Evolutionary conservation across 2,329 filamentous ascomycete genomes (phyloP), one percentile per base, ranked within the genome.

Genomic region (Samsoniella hepiali): DNA sequence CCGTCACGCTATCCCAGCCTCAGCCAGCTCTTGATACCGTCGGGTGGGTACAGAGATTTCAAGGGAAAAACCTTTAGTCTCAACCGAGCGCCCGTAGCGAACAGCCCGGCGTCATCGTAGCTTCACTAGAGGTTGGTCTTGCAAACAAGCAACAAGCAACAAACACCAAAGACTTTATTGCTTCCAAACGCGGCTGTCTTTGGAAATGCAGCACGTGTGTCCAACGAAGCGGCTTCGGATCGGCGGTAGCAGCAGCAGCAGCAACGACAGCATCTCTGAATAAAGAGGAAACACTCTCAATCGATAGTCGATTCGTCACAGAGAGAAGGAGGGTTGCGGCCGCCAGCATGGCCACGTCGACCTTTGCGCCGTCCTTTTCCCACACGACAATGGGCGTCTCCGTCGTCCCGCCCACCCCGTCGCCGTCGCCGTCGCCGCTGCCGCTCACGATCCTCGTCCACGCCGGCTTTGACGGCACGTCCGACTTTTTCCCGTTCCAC

Each of bases 401-500:
- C 29, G n/a, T 49, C 3, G 8, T 27, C 29, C 31, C 45, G 3
- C 8, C 51, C 29, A 7, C 36, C 17, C 17, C 45, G 10, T 10
- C 45, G 5, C 65, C 69, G 7, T 68, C 67, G 7, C 68, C 54
- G 22, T 17, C 44, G 17, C 32, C 38, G 27, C 5, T 36, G n/a
- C 17, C 73, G 4, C 69, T 76, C 22, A 69, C 66, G 11, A 66
- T 76, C 42, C 65, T 74, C 50, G 63, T 76, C 59, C 69, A 68
- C 40, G 56, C 66, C 55, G 68, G 66, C 62, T 70, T 76, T 15
- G 71, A 72, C 27, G 73, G 72, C 63, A 73, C 72, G 5, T 70
- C 70, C 0, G 72, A 74, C 68, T 77, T 77, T 67, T 77, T 73
- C 63, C 75, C 75, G 29, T 77, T 77, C 50, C 65, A 74, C 58